Base-by-base conservation (phyloP, 768 basidiomycete genomes). In the Strobilomyces echinocephalus region DNA sequence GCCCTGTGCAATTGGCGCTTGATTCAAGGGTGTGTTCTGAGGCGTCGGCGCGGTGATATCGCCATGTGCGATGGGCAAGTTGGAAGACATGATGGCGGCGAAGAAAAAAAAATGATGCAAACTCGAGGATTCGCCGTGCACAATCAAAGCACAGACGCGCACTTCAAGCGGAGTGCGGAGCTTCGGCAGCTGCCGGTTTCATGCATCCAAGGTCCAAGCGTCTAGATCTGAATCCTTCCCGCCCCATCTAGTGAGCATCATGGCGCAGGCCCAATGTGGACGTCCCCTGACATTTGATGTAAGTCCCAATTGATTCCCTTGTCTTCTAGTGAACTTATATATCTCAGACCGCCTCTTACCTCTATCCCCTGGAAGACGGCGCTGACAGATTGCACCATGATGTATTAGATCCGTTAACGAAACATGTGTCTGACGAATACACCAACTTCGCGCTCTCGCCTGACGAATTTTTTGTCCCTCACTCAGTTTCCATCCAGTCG, bases 41-140 rank as follows among this genome's bases (percentile, higher is more conserved):
- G 93, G 93, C 15, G 93, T 97, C 8, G 93, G 92, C n/a, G 93
- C 92, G 4, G 87, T 85, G 24, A 85, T 74, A 71, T 81, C 81
- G 52, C 72, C 68, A 41, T 74, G 71, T 28, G 75, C 72, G 69
- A 90, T 88, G 63, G 83, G 80, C 49, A 90, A 70, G 66, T 76
- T 84, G 66, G 80, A 80, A 45, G 85, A 85, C 88, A 90, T 90
- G 63, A 63, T 66, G 63, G 63, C 57, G 55, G 55, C 54, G 49
- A 62, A 54, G 54, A 50, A 61, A 64, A 60, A 60, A 63, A 59
- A 54, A 53, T 12, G 64, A 52, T 55, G 54, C 45, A 51, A 28
- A 24, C 57, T 50, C 53, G 61, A 52, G n/a, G 54, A 60, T 57
- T 61, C 43, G 40, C 44, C 47, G 16, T 40, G 54, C 30, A 57